Evolutionary conservation across 1,139 yeast species (phyloP), one percentile per base, ranked within the genome.

Genomic region (Fermentozyma sake): DNA sequence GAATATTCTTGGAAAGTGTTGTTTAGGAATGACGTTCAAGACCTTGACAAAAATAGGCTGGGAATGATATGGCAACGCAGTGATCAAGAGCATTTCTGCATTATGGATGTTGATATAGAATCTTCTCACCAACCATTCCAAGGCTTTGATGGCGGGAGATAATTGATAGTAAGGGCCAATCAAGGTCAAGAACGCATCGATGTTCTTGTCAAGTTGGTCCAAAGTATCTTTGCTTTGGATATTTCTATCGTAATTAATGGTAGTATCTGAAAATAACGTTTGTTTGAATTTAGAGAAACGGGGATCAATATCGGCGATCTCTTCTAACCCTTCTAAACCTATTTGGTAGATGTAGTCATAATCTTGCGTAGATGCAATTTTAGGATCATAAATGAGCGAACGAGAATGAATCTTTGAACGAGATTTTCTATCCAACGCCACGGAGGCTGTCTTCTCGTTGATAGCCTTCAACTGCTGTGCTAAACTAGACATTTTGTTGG

Each of bases 111-210:
- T 91, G 41, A 85, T 76, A 51, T 84, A 86, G 53, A 89, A 93
- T 44, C 97, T 72, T 60, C 98, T 80, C 14, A 91, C 80, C 20
- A 91, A 73, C 98, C 98, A 91, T 61, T 91, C 99, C 8, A 86
- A 67, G 7, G 96, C 93, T 46, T 79, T 80, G 28, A 86, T 52
- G 2, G 96, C 73, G 10, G 95, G 85, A 16, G 78, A 71, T 29
- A 87, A 61, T 37, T 75, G 72, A 68, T 91, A 77, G 46, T 75
- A 71, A 3, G 86, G 85, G 3, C 95, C 81, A n/a, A 79, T 64
- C 39, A 89, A 64, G 29, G 79, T 68, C 37, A 91, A 61, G 48
- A 85, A 91, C 11, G 80, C 79, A 35, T 75, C 73, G 29, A 91
- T 73, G 20, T 91, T 87, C 34, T 68, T 70, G 50, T 87, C 79